These are phyloP conservation scores for Lentinula guzmanii DNA, from an alignment of 768 basidiomycete genomes.

Conservation along the genomic window DNA sequence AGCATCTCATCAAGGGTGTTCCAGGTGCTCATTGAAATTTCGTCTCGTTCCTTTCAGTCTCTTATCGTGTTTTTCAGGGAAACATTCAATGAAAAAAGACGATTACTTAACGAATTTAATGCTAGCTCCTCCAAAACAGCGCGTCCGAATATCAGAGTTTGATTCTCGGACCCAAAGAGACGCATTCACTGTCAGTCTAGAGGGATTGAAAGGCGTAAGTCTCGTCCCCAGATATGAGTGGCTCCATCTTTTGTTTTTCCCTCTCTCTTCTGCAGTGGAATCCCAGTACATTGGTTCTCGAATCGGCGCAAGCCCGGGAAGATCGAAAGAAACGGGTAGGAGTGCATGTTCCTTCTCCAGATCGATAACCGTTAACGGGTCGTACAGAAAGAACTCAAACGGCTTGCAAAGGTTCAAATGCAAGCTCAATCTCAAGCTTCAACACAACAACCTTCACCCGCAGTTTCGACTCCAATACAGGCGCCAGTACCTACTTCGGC, in stretches of 20 bases:
- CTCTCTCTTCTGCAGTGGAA: slow-evolving; percentile 50
- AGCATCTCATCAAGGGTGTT: slow-evolving; percentile 68
- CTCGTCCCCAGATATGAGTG: slow-evolving; percentile 9
- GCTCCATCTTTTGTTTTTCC: slow-evolving; percentile 1
- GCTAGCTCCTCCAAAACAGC: slow-evolving; percentile 66
- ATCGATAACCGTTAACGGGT: background rate
- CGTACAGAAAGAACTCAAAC: slow-evolving; percentile 65
- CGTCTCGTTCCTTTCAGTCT: slow-evolving; percentile 4
- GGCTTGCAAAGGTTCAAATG: slow-evolving; percentile 52
- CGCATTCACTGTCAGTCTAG: slow-evolving; percentile 67
- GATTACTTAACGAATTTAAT: slow-evolving; percentile 63
- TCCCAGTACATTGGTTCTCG: slow-evolving; percentile 48
- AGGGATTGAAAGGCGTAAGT: slow-evolving; percentile 69
- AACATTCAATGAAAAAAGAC: slow-evolving; percentile 79
- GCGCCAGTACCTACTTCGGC: slow-evolving; percentile 24
- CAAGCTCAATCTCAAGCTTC: slow-evolving; percentile 23
- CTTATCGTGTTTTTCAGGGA: slow-evolving; percentile 35
- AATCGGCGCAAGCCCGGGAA: slow-evolving; percentile 70
- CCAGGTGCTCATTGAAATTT: slow-evolving; percentile 44
- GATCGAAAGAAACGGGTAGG: slow-evolving; percentile 73
- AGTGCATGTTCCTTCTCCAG: slow-evolving; percentile 11
- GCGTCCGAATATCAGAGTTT: slow-evolving; percentile 54
- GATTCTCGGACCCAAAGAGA: slow-evolving; percentile 64
- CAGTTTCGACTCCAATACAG: slow-evolving; percentile 13
- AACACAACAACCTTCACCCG: slow-evolving; percentile 14